Conservation (phyloP, 352 stramenopile species). For the Phytophthora aleatoria region DNA sequence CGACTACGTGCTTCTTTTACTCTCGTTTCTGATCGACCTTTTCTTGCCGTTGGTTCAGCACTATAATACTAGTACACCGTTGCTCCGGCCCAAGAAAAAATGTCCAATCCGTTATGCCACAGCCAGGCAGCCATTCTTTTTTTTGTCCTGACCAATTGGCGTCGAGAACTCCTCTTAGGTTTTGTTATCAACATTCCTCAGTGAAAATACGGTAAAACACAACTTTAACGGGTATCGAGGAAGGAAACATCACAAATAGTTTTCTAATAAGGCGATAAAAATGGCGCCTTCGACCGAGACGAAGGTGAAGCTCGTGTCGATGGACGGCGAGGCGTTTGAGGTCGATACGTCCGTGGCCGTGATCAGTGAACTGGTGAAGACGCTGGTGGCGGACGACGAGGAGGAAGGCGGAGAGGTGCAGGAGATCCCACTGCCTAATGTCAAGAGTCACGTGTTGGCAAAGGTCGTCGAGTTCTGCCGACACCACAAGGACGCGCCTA, state of each 20-base stretch:
- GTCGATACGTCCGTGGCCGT: constrained; percentile 38
- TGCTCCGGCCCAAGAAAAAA: neutral
- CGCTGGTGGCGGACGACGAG: constrained; percentile 48
- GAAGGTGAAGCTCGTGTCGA: constrained; percentile 59
- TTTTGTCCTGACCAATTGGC: neutral
- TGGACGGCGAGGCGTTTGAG: constrained; percentile 64
- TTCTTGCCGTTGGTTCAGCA: neutral
- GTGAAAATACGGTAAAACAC: neutral
- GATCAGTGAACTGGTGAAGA: constrained; percentile 61
- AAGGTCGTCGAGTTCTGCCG: constrained; percentile 68
- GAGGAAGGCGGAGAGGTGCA: constrained; percentile 34
- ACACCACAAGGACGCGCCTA: constrained; percentile 57
- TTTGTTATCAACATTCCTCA: neutral
- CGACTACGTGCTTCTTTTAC: neutral
- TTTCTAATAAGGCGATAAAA: neutral
- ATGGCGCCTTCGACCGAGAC: constrained; percentile 6
- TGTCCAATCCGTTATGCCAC: neutral
- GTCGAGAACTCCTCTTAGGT: neutral
- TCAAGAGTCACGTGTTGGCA: constrained; percentile 52
- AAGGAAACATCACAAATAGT: neutral
- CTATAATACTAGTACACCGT: neutral
- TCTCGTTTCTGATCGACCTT: neutral
- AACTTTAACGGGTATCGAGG: neutral
- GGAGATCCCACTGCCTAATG: constrained; percentile 66
- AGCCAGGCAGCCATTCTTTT: neutral